Evolutionary conservation across 345 rosid species (phyloP).

Genomic region (Lepidium aucheri): DNA sequence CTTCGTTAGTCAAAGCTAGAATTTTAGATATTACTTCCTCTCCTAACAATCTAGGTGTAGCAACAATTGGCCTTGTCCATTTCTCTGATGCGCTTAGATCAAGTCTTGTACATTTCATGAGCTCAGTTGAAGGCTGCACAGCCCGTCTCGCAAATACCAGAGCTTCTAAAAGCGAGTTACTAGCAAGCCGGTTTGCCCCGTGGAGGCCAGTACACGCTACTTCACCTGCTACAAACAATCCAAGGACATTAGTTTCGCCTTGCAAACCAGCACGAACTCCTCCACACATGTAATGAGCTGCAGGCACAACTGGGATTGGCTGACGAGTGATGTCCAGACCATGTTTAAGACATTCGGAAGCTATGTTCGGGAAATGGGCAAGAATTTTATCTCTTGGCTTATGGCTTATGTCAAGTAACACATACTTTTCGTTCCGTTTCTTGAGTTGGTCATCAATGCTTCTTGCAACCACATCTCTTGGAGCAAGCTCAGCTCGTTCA

Average conservation of each 20-base stretch:
- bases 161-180: constrained; percentile 95
- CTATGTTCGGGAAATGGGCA: constrained; percentile 94
- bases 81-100: constrained; percentile 34
- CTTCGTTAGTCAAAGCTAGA: constrained; percentile 41
- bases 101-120: constrained; percentile 51
- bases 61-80: constrained; percentile 70
- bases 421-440: constrained; percentile 62
- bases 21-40: constrained; percentile 35
- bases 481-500: constrained; percentile 92
- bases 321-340: constrained; percentile 73
- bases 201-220: constrained; percentile 97
- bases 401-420: constrained; percentile 87
- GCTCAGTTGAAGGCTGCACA: constrained; percentile 70
- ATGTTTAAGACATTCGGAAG: constrained; percentile 66
- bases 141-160: constrained; percentile 91
- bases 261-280: constrained; percentile 90
- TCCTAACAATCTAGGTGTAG: constrained; percentile 37
- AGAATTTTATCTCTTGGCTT: constrained; percentile 69
- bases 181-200: constrained; percentile 94
- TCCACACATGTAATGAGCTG: constrained; percentile 98
- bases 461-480: constrained; percentile 95
- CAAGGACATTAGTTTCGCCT: constrained; percentile 84
- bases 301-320: constrained; percentile 89
- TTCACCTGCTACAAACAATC: constrained; percentile 94
- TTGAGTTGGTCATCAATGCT: constrained; percentile 93